Percentiles rank a stretch among this genome's conserved stretches.
These are phyloP conservation scores for Musa schizocarpa DNA, from an alignment of 176 grass and related monocot species.

Conservation along the genomic window DNA sequence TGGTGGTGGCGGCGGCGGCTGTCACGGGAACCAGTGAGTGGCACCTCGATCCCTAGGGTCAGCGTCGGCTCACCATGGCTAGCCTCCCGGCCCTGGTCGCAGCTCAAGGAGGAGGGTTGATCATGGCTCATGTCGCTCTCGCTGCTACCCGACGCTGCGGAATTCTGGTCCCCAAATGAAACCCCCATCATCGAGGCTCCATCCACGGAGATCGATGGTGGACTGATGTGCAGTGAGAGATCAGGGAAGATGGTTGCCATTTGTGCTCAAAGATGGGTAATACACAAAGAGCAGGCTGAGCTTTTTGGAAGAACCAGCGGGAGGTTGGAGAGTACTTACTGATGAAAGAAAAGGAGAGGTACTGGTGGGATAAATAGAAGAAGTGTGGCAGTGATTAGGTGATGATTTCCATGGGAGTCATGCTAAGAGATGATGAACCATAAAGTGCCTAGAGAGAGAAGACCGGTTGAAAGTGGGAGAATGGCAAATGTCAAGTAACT, in stretches of 20 bases:
- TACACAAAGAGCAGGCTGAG: too few species aligned
- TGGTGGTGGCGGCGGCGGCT: constrained; percentile 1
- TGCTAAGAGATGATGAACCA: constrained; percentile 4
- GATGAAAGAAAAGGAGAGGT: constrained; percentile 14
- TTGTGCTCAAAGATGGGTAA: constrained; percentile 7
- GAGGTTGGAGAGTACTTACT: too few species aligned
- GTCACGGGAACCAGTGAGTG: not conserved
- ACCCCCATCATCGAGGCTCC: not conserved
- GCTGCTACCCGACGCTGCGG: constrained; percentile 15
- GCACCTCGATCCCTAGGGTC: constrained; percentile 32
- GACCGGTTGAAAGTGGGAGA: too few species aligned
- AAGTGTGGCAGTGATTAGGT: constrained; percentile 50
- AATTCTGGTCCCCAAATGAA: constrained; percentile 1
- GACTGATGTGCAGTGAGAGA: constrained; percentile 77
- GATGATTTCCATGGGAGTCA: constrained; percentile 56
- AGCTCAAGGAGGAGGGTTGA: constrained; percentile 10
- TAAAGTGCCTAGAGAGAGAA: constrained; percentile 4
- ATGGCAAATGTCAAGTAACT: not conserved
- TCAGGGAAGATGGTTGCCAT: constrained; percentile 44
- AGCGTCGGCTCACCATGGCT: constrained; percentile 29
- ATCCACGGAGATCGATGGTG: constrained; percentile 23
- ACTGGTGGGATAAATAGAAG: constrained; percentile 35
- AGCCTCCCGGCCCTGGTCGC: constrained; percentile 23
- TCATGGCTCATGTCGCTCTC: constrained; percentile 16
- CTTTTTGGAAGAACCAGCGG: too few species aligned